Base-by-base conservation (phyloP, 495 filamentous ascomycete genomes). In the Bacidia gigantensis region DNA sequence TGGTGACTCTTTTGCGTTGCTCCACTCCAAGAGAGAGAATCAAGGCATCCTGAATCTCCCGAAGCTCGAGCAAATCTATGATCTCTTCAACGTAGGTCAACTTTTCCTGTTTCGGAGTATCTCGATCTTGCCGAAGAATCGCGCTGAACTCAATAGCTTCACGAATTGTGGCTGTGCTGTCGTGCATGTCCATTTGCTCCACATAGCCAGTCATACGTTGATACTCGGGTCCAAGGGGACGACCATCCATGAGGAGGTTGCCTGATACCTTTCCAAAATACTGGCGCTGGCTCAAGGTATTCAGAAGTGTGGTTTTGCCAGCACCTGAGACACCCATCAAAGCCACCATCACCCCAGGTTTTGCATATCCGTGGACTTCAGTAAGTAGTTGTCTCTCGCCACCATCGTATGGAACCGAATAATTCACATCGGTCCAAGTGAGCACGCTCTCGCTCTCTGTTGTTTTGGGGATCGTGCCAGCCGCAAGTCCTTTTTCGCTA, bases 101-200 rank as follows among this genome's bases (percentile, higher is more conserved):
- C 60, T 81, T 81, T 45, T 82, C 76, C 24, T 69, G 56, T 3
- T 61, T 60, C 0, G 81, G 66, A 3, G 68, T 68, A 10, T 61
- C 63, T 0, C 70, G 60, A 25, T 78, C 72, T 59, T 84, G 81
- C 47, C 81, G 73, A 39, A 83, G 71, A 21, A 81, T 69, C 12
- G 81, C 81, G 0, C 79, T 82, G 62, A 84, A 84, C 47, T 80
- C 76, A 24, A 84, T 69, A 2, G 81, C 81, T 60, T 84, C 81
- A 17, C 78, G 70, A 42, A 84, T 77, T 0, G 81, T 84, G 14
- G 78, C 67, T 11, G 80, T 81, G 12, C 67, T 68, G 54, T 84
- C 80, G 62, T 94, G 89, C 18, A 94, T 59, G 68, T 95, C 88
- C 69, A 85, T 85, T 64, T 95, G 88, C 63, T 93, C 80, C 57